Conservation (phyloP, 208 protist species). For the Phytomonas sp. region DNA sequence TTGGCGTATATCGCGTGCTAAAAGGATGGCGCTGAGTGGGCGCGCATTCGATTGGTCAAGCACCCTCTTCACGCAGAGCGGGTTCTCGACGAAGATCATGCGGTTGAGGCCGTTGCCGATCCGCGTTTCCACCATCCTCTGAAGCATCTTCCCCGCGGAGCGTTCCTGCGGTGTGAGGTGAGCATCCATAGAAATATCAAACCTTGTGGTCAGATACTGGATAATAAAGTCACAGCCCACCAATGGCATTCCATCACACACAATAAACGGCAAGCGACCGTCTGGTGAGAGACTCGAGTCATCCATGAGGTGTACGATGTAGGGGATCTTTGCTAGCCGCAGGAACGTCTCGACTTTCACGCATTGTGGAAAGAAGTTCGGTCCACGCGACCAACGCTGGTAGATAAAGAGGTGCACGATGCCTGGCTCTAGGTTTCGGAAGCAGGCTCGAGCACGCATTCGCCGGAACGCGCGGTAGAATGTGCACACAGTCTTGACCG, state of each 20-base stretch:
- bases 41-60: conserved; percentile 47
- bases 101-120: conserved; percentile 64
- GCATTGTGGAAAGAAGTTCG: conserved; percentile 59
- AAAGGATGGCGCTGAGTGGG: conserved; percentile 26
- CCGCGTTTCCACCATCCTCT: conserved; percentile 50
- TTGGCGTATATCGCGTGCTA: conserved; percentile 44
- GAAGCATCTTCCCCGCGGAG: conserved; percentile 34
- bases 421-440: conserved; percentile 39
- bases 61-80: conserved; percentile 42
- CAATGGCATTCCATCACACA: conserved; percentile 40
- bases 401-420: conserved; percentile 61
- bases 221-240: conserved; percentile 53
- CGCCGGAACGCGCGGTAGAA: conserved; percentile 16
- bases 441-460: conserved; percentile 18
- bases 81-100: conserved; percentile 44
- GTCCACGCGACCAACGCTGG: conserved; percentile 62
- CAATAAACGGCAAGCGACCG: conserved; percentile 50
- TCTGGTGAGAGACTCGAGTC: conserved; percentile 47
- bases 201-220: conserved; percentile 43
- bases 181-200: conserved; percentile 39
- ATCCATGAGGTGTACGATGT: conserved; percentile 60
- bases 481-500: conserved; percentile 21
- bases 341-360: conserved; percentile 66
- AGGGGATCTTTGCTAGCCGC: conserved; percentile 59
- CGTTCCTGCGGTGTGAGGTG: conserved; percentile 39